Evolutionary conservation across 495 filamentous ascomycete genomes (phyloP), one percentile per base, ranked within the genome.

Genomic region (Thermothielavioides terrestris): DNA sequence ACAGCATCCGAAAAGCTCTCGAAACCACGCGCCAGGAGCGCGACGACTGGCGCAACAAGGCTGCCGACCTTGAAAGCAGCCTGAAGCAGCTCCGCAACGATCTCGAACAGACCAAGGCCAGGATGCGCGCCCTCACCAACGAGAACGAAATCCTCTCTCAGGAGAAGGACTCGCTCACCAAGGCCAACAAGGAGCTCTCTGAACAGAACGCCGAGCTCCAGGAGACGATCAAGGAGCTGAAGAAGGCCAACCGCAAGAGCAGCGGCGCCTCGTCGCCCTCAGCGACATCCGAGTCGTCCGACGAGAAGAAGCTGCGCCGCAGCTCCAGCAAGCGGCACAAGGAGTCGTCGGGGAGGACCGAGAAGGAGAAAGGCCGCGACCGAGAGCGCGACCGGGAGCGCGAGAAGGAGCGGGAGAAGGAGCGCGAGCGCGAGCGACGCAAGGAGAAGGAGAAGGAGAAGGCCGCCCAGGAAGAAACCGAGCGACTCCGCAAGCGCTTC

Each of bases 161-260:
- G n/a, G 54, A 56, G 30, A 63, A 60, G 18, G 81, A 88, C 49
- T 88, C 91, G 84, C 70, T 78, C 17, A 88, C 92, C 60, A 82
- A 77, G 26, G 86, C 94, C 64, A 85, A 90, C 15, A 95, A 94
- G 72, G 84, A 85, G 51, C 76, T 91, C 15, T 76, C 85, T 25
- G 79, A 88, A 53, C 90, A 94, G 78, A 92, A 91, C 53, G 74
- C 79, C 4, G 78, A 88, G 57, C 89, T 94, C 66, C 92, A 89
- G 64, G 76, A 72, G 0, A 75, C 78, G 23, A 86, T 88, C 72
- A 89, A 88, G 69, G 76, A 85, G 59, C 91, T 95, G 54, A 72
- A 75, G 1, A 80, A 84, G 17, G 86, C 86, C 35, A 78, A 85
- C 58, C 62, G 57, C 38, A 62, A 60, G 57, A 60, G 57, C 57